Conservation (phyloP, 306 rosid genomes). For the Quercus glauca region DNA sequence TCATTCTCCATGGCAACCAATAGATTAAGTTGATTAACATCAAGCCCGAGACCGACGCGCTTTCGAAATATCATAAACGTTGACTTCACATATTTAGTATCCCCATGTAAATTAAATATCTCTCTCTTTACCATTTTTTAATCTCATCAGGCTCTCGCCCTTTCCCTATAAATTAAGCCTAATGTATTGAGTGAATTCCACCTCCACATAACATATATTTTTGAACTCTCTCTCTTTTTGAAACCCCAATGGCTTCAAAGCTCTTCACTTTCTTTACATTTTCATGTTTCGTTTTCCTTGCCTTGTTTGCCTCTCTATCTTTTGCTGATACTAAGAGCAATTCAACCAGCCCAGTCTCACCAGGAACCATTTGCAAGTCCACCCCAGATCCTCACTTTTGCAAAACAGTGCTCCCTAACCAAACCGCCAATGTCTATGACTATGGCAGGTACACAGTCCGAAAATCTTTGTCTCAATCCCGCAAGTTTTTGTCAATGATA, state of each 20-base stretch:
- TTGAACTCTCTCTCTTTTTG: background rate
- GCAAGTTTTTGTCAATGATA: conserved; percentile 41
- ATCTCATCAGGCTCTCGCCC: no score
- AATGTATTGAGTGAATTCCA: background rate
- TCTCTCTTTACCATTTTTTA: background rate
- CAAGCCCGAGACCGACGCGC: conserved; percentile 22
- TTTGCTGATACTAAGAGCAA: conserved; percentile 25
- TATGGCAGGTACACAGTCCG: conserved; percentile 59
- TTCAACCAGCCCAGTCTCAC: conserved; percentile 32
- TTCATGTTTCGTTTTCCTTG: conserved; percentile 26
- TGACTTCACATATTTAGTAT: conserved; percentile 15
- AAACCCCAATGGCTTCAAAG: conserved; percentile 33
- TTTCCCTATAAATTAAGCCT: conserved; percentile 28
- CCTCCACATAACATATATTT: background rate
- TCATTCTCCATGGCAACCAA: background rate
- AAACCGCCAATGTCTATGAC: conserved; percentile 53
- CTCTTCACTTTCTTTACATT: conserved; percentile 13
- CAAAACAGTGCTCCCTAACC: conserved; percentile 56
- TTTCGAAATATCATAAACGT: conserved; percentile 2
- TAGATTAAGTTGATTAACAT: background rate
- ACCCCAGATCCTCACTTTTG: conserved; percentile 78
- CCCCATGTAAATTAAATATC: background rate
- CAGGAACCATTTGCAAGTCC: conserved; percentile 51
- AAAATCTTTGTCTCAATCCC: conserved; percentile 62
- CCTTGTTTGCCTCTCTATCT: conserved; percentile 6